Percentiles rank a stretch among this genome's conserved stretches.
phyloP scores from a whole-genome alignment of 108 stramenopile species.

The Cyclotella choctawhatcheeana region DNA sequence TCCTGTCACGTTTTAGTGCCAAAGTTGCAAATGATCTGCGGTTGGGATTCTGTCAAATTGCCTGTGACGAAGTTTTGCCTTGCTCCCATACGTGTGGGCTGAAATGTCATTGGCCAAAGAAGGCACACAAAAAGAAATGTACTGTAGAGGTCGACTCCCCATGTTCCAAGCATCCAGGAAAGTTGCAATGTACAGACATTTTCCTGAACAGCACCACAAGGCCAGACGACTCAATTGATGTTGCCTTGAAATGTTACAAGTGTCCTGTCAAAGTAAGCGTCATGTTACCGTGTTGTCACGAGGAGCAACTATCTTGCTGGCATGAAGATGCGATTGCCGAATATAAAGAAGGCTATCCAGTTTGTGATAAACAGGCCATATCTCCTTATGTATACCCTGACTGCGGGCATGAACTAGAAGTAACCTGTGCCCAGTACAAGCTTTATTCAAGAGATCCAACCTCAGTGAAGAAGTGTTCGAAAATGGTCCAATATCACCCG shows the following conservation, averaged over 20 bases:
- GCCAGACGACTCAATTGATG: neutral
- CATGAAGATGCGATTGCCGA: slow-evolving; percentile 19
- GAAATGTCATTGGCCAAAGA: slow-evolving; percentile 45
- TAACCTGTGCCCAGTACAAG: slow-evolving; percentile 20
- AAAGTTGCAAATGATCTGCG: slow-evolving; percentile 23
- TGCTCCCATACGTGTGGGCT: slow-evolving; percentile 37
- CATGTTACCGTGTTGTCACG: slow-evolving; percentile 28
- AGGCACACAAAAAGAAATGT: slow-evolving; percentile 30
- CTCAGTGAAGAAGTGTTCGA: slow-evolving; percentile 11
- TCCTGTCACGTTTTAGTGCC: slow-evolving; percentile 10
- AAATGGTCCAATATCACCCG: slow-evolving; percentile 22
- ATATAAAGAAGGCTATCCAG: slow-evolving; percentile 1
- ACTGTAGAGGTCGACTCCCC: slow-evolving; percentile 24
- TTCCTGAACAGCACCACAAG: slow-evolving; percentile 1
- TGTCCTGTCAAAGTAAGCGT: slow-evolving; percentile 21
- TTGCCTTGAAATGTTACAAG: slow-evolving; percentile 16
- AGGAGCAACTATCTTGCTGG: slow-evolving; percentile 11
- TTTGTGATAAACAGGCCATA: slow-evolving; percentile 12
- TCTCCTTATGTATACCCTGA: slow-evolving; percentile 23
- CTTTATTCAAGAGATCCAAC: slow-evolving; percentile 10
- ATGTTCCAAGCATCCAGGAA: slow-evolving; percentile 28
- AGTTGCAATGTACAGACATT: slow-evolving; percentile 6
- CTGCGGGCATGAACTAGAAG: slow-evolving; percentile 22
- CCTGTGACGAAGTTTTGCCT: slow-evolving; percentile 16
- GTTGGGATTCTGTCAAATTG: slow-evolving; percentile 31